Conservation (phyloP, 176 grass and related monocot species). For the Eragrostis curvula region DNA sequence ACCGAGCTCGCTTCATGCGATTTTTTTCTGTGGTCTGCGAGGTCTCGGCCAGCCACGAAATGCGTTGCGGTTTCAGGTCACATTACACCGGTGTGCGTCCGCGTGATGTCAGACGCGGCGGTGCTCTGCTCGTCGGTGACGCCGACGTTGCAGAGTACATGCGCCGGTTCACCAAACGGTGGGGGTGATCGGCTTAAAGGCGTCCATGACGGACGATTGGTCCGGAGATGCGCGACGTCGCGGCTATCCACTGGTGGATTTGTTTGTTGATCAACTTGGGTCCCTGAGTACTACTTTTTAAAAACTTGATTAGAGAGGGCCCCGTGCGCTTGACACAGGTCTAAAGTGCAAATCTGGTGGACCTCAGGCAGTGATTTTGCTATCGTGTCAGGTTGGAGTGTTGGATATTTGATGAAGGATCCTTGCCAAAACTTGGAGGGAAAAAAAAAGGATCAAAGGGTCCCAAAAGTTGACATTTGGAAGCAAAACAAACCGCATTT, state of each 20-base stretch:
- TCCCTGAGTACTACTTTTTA: too few species aligned
- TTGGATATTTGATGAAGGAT: not conserved
- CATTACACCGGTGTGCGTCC: not conserved
- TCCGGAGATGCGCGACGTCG: not conserved
- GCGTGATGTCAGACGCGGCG: not conserved
- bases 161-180: constrained; percentile 21
- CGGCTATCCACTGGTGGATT: constrained; percentile 1
- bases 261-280: not conserved
- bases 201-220: not conserved
- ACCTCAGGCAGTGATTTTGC: too few species aligned
- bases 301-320: not conserved
- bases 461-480: not conserved
- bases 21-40: not conserved
- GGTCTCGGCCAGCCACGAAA: not conserved
- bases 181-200: not conserved
- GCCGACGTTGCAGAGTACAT: constrained; percentile 15
- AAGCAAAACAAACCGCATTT: not conserved
- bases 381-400: too few species aligned
- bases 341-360: not conserved
- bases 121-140: constrained; percentile 31
- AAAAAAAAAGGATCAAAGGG: not conserved
- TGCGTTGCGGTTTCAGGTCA: constrained; percentile 15
- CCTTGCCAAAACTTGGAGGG: not conserved
- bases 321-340: not conserved
- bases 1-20: not conserved